A percentile compares a stretch with the other conserved stretches of the same genome.
These are phyloP conservation scores for Noccaea bulbosa DNA, from an alignment of 345 rosid species.

Conservation along the genomic window DNA sequence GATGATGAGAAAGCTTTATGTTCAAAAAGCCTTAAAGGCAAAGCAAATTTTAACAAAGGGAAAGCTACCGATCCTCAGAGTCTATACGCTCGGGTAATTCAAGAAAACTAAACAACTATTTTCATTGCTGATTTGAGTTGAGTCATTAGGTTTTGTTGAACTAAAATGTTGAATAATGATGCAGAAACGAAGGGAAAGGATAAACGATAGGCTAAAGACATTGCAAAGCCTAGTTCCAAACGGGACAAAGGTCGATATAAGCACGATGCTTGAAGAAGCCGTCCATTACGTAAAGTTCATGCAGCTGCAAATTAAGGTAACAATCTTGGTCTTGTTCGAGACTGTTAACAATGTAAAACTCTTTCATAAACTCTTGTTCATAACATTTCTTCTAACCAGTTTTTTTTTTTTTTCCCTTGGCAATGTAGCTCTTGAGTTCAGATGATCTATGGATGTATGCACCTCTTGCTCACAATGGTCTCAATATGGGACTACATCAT, in stretches of 20 bases:
- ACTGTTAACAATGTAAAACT: neutral
- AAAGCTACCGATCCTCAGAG: conserved; percentile 93
- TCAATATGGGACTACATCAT: conserved; percentile 64
- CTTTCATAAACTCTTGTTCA: neutral
- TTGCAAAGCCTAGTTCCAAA: conserved; percentile 85
- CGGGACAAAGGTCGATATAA: conserved; percentile 89
- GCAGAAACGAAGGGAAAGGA: conserved; percentile 88
- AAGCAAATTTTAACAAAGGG: conserved; percentile 68
- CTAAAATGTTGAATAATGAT: neutral
- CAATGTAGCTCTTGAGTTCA: conserved; percentile 76
- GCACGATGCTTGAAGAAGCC: conserved; percentile 96
- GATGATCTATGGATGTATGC: conserved; percentile 95
- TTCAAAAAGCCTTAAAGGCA: conserved; percentile 48
- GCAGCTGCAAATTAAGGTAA: conserved; percentile 88
- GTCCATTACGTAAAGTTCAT: conserved; percentile 82
- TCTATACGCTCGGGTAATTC: conserved; percentile 78
- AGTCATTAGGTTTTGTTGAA: neutral
- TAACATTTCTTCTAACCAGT: neutral
- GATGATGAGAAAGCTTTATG: conserved; percentile 58
- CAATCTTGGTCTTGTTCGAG: neutral
- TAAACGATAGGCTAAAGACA: conserved; percentile 70
- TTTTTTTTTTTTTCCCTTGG: neutral
- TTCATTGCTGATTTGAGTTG: neutral
- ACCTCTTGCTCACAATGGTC: conserved; percentile 78
- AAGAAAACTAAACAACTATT: neutral